Percentiles rank a stretch among this genome's conserved stretches.
These are phyloP conservation scores for Sedum album DNA, from an alignment of 164 flowering plant genomes.

Conservation along the genomic window DNA sequence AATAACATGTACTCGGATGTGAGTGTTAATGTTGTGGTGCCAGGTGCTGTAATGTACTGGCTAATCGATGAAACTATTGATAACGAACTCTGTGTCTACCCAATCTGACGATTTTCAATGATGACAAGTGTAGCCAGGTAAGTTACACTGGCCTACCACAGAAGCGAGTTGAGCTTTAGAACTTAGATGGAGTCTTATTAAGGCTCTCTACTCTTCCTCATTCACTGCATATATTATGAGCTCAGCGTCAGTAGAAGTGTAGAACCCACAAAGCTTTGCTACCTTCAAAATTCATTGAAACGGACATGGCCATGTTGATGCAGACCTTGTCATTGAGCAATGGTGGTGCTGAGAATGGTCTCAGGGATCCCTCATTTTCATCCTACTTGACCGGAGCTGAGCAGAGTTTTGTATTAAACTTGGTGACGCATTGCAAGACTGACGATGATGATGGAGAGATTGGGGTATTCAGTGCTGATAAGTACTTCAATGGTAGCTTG, in stretches of 20 bases:
- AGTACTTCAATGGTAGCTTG: slow-evolving; percentile 35
- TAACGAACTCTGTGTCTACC: too few species aligned
- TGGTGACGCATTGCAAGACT: slow-evolving; percentile 1
- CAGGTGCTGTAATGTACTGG: too few species aligned
- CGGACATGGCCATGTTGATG: background rate
- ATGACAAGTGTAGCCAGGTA: too few species aligned
- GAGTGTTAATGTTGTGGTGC: too few species aligned
- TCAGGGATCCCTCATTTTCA: background rate
- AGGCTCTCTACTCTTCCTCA: too few species aligned
- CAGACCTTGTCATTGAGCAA: background rate
- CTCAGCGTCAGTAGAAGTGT: background rate
- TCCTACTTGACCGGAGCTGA: background rate
- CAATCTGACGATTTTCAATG: too few species aligned
- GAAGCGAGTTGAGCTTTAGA: background rate
- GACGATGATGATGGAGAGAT: slow-evolving; percentile 28
- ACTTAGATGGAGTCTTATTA: too few species aligned
- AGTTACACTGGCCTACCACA: too few species aligned
- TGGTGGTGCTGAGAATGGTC: background rate
- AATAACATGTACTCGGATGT: too few species aligned
- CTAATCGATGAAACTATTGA: too few species aligned
- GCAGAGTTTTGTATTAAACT: background rate
- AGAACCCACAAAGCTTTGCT: background rate
- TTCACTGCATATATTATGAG: background rate
- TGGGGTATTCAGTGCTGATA: slow-evolving; percentile 45
- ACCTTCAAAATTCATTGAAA: background rate